A percentile compares a stretch with the other conserved stretches of the same genome.
These are phyloP conservation scores for Sambucus nigra DNA, from an alignment of 129 eudicot species.

Conservation along the genomic window DNA sequence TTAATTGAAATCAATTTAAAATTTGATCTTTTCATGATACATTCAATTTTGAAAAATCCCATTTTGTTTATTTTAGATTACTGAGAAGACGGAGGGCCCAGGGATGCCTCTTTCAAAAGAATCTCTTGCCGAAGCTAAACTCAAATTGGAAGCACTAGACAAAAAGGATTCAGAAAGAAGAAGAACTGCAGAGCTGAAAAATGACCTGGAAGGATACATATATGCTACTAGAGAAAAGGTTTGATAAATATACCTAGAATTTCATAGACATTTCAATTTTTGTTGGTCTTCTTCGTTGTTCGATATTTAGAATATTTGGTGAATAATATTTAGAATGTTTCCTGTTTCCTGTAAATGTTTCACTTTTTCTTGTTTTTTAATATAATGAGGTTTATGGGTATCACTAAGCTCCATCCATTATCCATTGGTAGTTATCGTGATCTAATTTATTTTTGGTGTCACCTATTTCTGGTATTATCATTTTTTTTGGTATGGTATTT, in stretches of 20 bases:
- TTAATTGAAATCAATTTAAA: conserved; percentile 1
- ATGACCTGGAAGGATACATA: conserved; percentile 82
- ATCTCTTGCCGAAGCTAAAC: conserved; percentile 52
- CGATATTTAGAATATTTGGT: not conserved
- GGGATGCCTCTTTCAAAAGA: conserved; percentile 61
- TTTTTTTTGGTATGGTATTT: not conserved
- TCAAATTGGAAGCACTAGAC: conserved; percentile 62
- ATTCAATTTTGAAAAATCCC: not conserved
- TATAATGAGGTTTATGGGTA: not conserved
- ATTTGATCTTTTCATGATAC: not conserved
- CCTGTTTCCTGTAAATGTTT: not conserved
- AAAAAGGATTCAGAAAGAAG: conserved; percentile 89
- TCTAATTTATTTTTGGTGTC: not conserved
- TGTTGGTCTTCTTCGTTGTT: not conserved
- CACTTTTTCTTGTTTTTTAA: not conserved
- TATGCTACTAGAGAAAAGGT: conserved; percentile 93
- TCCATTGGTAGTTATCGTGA: not conserved
- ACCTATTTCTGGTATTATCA: conserved; percentile 2
- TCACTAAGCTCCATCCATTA: not conserved
- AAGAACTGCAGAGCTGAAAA: conserved; percentile 92
- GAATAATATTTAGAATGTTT: too few species aligned
- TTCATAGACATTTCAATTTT: not conserved
- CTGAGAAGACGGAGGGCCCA: conserved; percentile 71
- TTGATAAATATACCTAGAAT: not conserved
- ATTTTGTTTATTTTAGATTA: conserved; percentile 33